Evolutionary conservation across 2,329 filamentous ascomycete genomes (phyloP).

Genomic region (Phyllosticta ampelicida): DNA sequence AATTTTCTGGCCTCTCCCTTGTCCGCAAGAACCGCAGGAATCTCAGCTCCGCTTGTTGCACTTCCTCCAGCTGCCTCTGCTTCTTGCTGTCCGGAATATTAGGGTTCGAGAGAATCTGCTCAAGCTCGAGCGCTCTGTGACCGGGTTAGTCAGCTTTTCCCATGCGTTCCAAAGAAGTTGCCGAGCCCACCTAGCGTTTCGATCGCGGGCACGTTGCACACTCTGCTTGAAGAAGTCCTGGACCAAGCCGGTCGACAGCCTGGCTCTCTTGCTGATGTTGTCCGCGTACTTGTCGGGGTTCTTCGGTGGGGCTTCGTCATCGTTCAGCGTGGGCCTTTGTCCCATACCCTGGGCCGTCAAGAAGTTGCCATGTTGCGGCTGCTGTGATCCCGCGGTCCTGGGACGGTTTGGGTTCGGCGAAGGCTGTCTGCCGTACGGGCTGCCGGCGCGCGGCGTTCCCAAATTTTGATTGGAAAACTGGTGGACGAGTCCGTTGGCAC

Average conservation of each 20-base stretch:
- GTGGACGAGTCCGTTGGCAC: constrained; percentile 82
- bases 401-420: constrained; percentile 63
- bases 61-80: constrained; percentile 72
- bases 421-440: constrained; percentile 56
- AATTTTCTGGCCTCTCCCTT: constrained; percentile 88
- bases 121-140: constrained; percentile 77
- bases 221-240: constrained; percentile 94
- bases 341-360: constrained; percentile 57
- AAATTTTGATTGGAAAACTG: constrained; percentile 97
- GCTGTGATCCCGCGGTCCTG: constrained; percentile 65
- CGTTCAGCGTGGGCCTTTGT: constrained; percentile 43
- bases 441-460: constrained; percentile 55
- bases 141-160: constrained; percentile 16
- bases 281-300: constrained; percentile 82
- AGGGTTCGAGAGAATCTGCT: constrained; percentile 71
- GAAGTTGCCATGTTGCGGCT: constrained; percentile 53
- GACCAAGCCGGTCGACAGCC: constrained; percentile 54
- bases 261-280: constrained; percentile 64
- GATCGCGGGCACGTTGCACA: constrained; percentile 87
- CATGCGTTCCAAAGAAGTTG: not conserved
- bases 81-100: constrained; percentile 65
- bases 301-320: constrained; percentile 62
- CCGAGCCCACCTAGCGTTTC: constrained; percentile 73
- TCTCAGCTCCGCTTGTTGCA: constrained; percentile 79
- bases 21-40: constrained; percentile 91